Evolutionary conservation across 2,329 filamentous ascomycete species (phyloP).

Genomic region (Cladorrhinum sp.): DNA sequence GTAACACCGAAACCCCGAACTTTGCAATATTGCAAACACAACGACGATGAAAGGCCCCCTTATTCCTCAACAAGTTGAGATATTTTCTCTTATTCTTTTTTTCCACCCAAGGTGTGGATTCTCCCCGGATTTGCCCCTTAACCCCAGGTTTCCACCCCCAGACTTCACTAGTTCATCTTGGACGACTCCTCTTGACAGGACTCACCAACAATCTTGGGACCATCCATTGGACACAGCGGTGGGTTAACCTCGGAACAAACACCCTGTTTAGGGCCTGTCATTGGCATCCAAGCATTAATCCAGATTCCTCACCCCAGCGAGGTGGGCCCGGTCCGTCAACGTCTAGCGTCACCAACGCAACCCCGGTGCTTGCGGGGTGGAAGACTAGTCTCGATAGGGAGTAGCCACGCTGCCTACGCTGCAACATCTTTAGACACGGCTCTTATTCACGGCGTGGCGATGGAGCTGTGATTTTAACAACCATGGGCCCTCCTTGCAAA

Average conservation of each 20-base stretch:
- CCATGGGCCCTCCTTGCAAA: constrained; percentile 11
- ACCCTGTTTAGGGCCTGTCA: background rate
- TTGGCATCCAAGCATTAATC: constrained; percentile 6
- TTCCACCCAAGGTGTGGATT: constrained; percentile 1
- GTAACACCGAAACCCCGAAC: constrained; percentile 22
- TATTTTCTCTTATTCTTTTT: background rate
- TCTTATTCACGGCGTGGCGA: constrained; percentile 21
- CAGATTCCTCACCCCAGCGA: constrained; percentile 15
- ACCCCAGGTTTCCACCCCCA: background rate
- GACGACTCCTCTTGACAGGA: constrained; percentile 1
- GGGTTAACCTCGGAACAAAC: background rate
- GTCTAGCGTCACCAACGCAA: constrained; percentile 1
- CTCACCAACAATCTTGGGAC: background rate
- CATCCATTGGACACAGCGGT: constrained; percentile 2
- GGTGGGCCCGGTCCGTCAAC: constrained; percentile 18
- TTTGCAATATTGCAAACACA: constrained; percentile 1
- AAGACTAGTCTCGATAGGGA: constrained; percentile 21
- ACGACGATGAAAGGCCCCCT: background rate
- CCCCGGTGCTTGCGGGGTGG: constrained; percentile 15
- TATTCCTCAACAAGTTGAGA: constrained; percentile 8
- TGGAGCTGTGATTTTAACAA: constrained; percentile 19
- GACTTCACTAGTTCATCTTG: background rate
- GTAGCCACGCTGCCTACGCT: constrained; percentile 14
- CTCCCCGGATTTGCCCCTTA: constrained; percentile 4
- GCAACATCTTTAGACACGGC: constrained; percentile 23